Evolutionary conservation across 768 basidiomycete species (phyloP), one percentile per base, ranked within the genome.

Genomic region (Russula sp.): DNA sequence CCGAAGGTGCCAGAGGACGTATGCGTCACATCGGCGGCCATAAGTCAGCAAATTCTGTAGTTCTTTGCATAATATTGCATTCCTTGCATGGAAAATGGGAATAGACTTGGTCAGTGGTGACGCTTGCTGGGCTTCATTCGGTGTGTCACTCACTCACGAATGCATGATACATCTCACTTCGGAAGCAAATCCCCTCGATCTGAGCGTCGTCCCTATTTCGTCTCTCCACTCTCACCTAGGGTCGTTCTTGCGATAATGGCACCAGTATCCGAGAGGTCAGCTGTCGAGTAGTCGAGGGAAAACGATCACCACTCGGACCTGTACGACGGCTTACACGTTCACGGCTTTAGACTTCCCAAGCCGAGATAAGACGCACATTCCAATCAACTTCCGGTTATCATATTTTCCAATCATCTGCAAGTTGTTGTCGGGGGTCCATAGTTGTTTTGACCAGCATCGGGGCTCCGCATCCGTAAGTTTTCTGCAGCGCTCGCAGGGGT

Each of bases 121-220:
- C 1, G 22, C 20, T 16, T 31, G 22, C 4, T 14, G 31, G 32
- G 42, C 10, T 13, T 22, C 9, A 31, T 44, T 47, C 14, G 6
- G 20, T 53, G 27, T 48, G 34, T 57, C 27, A 27, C 27, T 13
- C 37, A 51, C 57, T 57, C 32, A 50, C 48, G 2, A 27, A 20
- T 9, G n/a, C 8, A 10, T 22, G 45, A 57, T 50, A n/a, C 18
- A 39, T 57, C 34, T 54, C 22, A 52, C 53, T 35, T 7, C 59
- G 53, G 53, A 48, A 54, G 52, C 45, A 48, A 55, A 48, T 61
- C 59, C 16, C 13, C 52, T 31, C 35, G 20, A 45, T 20, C 40
- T 31, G 49, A 16, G 18, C 16, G 2, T 20, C 20, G 1, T 35
- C 32, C 49, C 32, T 51, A n/a, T 34, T 22, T 31, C 20, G 14